Base-by-base conservation (phyloP, 2,329 filamentous ascomycete species). In the Magnaporthiopsis incrustans region DNA sequence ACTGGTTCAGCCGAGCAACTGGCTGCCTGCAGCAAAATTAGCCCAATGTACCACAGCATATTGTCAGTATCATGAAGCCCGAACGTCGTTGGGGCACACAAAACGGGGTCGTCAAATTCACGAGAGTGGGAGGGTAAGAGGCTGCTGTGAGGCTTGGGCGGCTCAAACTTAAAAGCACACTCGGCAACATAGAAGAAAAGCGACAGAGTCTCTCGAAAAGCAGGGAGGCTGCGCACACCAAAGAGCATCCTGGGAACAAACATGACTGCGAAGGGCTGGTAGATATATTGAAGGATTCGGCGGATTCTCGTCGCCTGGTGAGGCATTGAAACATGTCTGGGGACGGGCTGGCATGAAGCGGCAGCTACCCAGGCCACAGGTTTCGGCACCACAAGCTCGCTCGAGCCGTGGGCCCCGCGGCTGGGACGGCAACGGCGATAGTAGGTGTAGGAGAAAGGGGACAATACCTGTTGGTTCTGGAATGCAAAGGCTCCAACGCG, bases 21-120 rank as follows among this genome's bases (percentile, higher is more conserved):
- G 30, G 57, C 57, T 10, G 57, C 57, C 57, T 58, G 57, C 12
- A 27, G 25, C 22, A 60, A 60, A n/a, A 60, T 60, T 35, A 60
- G 58, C 32, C 58, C 58, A 11, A 26, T 27, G 32, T 35, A 38
- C 26, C 32, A 35, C 30, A 60, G 22, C 58, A 60, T 60, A 18
- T 18, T 53, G 44, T 53, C 44, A 53, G n/a, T 53, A 53, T 53
- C 44, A 53, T 25, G 44, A 53, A 53, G 44, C 22, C n/a, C 44
- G 14, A 53, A 7, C n/a, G 44, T 53, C 38, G 22, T 53, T 4
- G n/a, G 22, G 44, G 18, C 3, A 53, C 44, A 53, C 7, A 53
- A 53, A 53, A 22, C 44, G n/a, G 44, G 8, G 2, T 22, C 22
- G 7, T 22, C 18, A n/a, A 53, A 53, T n/a, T 11, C n/a, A 6